Evolutionary conservation across 176 grass and related monocot genomes (phyloP).

Genomic region (Ensete ventricosum): DNA sequence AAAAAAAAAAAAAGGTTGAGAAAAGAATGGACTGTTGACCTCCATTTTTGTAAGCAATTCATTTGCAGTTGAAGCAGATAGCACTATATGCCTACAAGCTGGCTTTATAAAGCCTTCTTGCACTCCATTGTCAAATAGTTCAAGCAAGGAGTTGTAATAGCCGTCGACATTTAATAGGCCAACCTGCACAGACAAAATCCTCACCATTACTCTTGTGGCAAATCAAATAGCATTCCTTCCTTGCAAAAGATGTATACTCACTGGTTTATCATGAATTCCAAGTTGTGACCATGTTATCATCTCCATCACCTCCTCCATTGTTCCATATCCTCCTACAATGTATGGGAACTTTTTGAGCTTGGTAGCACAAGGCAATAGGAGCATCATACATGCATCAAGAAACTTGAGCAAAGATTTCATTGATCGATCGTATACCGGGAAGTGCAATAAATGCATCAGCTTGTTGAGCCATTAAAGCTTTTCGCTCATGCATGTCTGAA

Average conservation of each 20-base stretch:
- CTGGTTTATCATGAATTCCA: conserved; percentile 91
- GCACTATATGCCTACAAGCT: conserved; percentile 64
- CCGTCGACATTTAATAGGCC: conserved; percentile 81
- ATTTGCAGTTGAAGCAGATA: conserved; percentile 60
- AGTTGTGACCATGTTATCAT: conserved; percentile 99
- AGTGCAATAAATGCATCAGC: conserved; percentile 88
- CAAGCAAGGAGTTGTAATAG: conserved; percentile 88
- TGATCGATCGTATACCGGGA: conserved; percentile 37
- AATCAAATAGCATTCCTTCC: not conserved
- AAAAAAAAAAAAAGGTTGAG: not conserved
- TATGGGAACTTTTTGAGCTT: not conserved
- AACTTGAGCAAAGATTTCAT: not conserved
- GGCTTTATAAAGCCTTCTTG: conserved; percentile 88
- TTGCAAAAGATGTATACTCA: conserved; percentile 29
- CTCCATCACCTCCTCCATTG: conserved; percentile 95
- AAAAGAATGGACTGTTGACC: conserved; percentile 28
- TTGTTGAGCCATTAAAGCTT: conserved; percentile 89
- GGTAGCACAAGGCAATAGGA: not conserved
- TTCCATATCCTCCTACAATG: conserved; percentile 81
- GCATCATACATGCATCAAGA: not conserved
- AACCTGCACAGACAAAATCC: conserved; percentile 41
- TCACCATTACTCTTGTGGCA: conserved; percentile 19
- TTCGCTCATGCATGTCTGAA: conserved; percentile 85
- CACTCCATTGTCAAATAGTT: conserved; percentile 77
- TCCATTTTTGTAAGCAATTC: conserved; percentile 88